Base-by-base conservation (phyloP, 1,284 basidiomycete species). In the Apiotrichum montevideense region DNA sequence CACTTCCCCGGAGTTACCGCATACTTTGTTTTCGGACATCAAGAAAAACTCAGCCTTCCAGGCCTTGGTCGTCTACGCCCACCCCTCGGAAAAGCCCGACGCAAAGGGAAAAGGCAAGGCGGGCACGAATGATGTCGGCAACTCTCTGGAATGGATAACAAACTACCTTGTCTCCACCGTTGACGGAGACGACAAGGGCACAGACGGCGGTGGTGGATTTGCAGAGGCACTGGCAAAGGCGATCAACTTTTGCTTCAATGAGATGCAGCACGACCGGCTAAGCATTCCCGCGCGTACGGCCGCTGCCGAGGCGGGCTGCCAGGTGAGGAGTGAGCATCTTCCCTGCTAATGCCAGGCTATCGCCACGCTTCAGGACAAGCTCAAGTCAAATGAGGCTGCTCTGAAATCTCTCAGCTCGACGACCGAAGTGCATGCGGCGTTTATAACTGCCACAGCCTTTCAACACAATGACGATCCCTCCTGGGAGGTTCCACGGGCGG, bases 1-100 rank as follows among this genome's bases (percentile, higher is more conserved):
- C 68, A 78, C 62, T 3, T 73, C 74, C 0, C 65, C 73, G 3
- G 73, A 77, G 39, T 65, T 73, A 8, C 85, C 90, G 1, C 82
- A 85, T 61, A 80, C 87, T 42, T 80, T 90, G 2, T 86, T 92
- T 66, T 87, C 87, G 63, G 82, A 86, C n/a, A 82, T 93, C 66
- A 88, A 87, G 71, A 85, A 88, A 66, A 93, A 91, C 67, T 69
- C 80, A 1, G 80, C 82, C 1, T 88, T 85, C 66, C 71, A 79
- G 41, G 71, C 79, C 15, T 69, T 84, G 32, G 66, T 90, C 6
- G 77, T 79, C 48, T 40, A 47, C 0, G 49, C 47, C 29, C 48
- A 44, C 55, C 58, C 58, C 1, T 51, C 50, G 10, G 32, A 35
- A 9, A 37, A 37, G 5, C 15, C 15, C 6, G 33, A 42, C 32